These are phyloP conservation scores for Fomitopsis pulvina DNA, from an alignment of 768 basidiomycete species.

Conservation along the genomic window DNA sequence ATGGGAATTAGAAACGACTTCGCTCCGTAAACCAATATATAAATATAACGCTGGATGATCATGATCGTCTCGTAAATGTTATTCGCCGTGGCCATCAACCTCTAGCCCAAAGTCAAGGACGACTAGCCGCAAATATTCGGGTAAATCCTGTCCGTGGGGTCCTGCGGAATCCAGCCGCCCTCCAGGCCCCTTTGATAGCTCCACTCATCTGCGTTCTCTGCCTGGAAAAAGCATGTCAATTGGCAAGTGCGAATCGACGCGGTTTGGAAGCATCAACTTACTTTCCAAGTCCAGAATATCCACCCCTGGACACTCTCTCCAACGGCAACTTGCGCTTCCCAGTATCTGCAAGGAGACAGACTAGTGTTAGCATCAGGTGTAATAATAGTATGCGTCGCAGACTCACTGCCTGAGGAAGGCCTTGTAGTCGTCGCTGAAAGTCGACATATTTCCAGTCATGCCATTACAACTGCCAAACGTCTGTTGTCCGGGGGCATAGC, in stretches of 20 bases:
- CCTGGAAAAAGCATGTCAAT: conserved; percentile 24
- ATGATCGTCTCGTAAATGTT: too few relatives aligned
- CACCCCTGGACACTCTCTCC: conserved; percentile 69
- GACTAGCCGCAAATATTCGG: conserved; percentile 64
- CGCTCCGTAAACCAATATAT: too few relatives aligned
- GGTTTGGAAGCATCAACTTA: conserved; percentile 27
- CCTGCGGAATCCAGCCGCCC: conserved; percentile 72
- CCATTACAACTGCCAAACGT: conserved; percentile 57
- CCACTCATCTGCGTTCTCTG: conserved; percentile 70
- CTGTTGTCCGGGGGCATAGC: conserved; percentile 35
- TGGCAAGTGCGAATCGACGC: not conserved
- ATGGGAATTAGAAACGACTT: too few relatives aligned
- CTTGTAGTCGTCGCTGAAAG: conserved; percentile 59
- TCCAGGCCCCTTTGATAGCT: conserved; percentile 68
- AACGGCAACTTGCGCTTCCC: conserved; percentile 72
- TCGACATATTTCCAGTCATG: conserved; percentile 51
- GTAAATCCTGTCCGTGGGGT: conserved; percentile 60
- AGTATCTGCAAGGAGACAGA: conserved; percentile 41
- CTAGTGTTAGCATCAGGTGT: conserved; percentile 8
- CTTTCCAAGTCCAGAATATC: conserved; percentile 81
- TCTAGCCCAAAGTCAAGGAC: too few relatives aligned
- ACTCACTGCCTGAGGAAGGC: conserved; percentile 54
- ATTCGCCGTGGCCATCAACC: too few relatives aligned
- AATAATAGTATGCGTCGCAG: not conserved
- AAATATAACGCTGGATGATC: too few relatives aligned